A percentile compares a stretch with the other conserved stretches of the same genome.
Conservation (phyloP, 768 basidiomycete genomes). For the Exsudoporus frostii region DNA sequence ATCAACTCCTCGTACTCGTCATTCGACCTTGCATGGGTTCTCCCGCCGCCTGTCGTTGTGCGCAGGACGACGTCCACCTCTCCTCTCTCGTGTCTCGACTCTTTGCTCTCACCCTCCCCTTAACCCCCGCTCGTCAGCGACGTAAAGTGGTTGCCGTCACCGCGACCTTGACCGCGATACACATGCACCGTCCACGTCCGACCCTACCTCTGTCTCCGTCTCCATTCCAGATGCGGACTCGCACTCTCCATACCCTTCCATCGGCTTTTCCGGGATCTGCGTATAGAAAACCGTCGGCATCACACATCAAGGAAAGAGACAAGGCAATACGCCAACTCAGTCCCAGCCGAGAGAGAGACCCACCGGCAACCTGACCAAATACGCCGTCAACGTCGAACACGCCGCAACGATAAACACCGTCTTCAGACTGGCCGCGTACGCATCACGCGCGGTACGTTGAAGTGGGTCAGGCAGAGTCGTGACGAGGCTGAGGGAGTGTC, state of each 20-base stretch:
- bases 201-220: not conserved
- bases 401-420: slow-evolving; percentile 19
- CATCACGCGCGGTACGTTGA: slow-evolving; percentile 16
- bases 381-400: slow-evolving; percentile 19
- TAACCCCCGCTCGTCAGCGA: not conserved
- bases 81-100: no score
- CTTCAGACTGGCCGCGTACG: slow-evolving; percentile 18
- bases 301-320: not conserved
- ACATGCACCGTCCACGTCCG: not conserved
- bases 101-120: no score
- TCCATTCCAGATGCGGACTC: not conserved
- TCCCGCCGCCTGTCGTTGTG: no score
- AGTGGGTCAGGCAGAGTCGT: slow-evolving; percentile 5
- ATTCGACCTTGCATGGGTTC: no score
- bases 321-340: no score
- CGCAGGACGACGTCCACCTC: no score
- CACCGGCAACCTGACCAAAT: slow-evolving; percentile 17
- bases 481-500: slow-evolving; percentile 20
- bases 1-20: no score
- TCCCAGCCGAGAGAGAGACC: not conserved
- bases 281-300: not conserved
- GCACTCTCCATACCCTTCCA: not conserved
- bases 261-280: slow-evolving; percentile 17
- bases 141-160: not conserved
- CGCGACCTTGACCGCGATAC: no score